phyloP scores from a whole-genome alignment of 495 filamentous ascomycete species.

The Podospora tetraspora region DNA sequence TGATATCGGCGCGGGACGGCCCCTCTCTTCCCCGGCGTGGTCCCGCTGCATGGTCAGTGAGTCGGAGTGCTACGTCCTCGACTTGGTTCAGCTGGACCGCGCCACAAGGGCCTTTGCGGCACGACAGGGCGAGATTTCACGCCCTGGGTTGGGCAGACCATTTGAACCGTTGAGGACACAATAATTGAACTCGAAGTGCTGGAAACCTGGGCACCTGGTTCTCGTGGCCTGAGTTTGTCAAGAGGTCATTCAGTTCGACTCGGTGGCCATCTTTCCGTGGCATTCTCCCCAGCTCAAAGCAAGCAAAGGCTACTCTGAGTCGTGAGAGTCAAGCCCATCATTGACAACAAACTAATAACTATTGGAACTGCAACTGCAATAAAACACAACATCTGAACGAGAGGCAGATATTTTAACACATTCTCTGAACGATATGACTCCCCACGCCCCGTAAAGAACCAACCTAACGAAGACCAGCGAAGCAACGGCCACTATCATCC shows the following conservation, averaged over 20 bases:
- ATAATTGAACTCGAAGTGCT: background rate
- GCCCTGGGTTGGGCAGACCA: background rate
- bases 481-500: background rate
- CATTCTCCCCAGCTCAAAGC: no score
- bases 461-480: background rate
- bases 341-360: background rate
- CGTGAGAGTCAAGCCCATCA: no score
- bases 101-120: background rate
- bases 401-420: background rate
- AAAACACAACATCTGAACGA: background rate
- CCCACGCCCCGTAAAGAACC: background rate
- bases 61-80: background rate
- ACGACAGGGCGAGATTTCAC: background rate
- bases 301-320: no score
- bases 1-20: background rate
- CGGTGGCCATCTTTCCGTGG: no score
- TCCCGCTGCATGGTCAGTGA: background rate
- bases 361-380: background rate
- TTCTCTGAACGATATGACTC: background rate
- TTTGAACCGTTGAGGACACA: background rate
- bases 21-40: background rate
- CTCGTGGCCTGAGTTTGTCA: no score
- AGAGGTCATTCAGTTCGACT: no score
- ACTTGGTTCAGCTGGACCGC: background rate
- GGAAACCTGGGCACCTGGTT: background rate